Base-by-base conservation (phyloP, 1,139 yeast species). In the Yamadazyma songkhlaensis region DNA sequence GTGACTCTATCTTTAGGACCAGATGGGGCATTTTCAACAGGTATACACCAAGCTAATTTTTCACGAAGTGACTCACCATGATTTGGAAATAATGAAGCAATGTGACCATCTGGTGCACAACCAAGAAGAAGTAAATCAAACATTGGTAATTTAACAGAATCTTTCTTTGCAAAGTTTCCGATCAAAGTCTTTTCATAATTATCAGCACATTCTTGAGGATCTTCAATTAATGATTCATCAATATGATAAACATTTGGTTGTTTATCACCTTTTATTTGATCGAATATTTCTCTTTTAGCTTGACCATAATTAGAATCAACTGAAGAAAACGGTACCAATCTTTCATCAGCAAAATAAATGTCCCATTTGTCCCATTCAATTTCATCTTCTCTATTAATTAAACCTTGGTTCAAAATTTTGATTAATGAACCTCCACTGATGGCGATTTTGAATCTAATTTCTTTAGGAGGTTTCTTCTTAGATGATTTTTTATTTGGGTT, bases 81-180 rank as follows among this genome's bases (percentile, higher is more conserved):
- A 55, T 85, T 84, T 12, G 98, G 98, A 70, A 92, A 92, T 43
- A 92, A 74, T 20, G 96, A 88, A 38, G 97, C 96, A 53, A 90
- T 87, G 59, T 92, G 98, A 21, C 98, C 98, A 60, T 92, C 98
- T 3, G 98, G 98, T 0, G 98, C 98, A 71, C 97, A 90, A 14
- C 98, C 98, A 45, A 92, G 72, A 47, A 92, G 68, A 46, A 92
- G 75, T 43, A 92, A 67, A 61, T 92, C 98, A 66, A 92, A 92
- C 79, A 87, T 81, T 41, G 98, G 98, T 46, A 90, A 73, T 62
- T 90, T 89, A 43, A 92, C 97, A 12, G 96, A 84, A 60, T 90
- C 97, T 58, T 92, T 90, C 42, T 85, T 87, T n/a, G 98, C 98
- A 67, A 92, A 92, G 37, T 92, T 94, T 53, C 76, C 79, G 45